A percentile compares a stretch with the other conserved stretches of the same genome.
Evolutionary conservation across 345 rosid genomes (phyloP).

Genomic region (Citrus inodora): DNA sequence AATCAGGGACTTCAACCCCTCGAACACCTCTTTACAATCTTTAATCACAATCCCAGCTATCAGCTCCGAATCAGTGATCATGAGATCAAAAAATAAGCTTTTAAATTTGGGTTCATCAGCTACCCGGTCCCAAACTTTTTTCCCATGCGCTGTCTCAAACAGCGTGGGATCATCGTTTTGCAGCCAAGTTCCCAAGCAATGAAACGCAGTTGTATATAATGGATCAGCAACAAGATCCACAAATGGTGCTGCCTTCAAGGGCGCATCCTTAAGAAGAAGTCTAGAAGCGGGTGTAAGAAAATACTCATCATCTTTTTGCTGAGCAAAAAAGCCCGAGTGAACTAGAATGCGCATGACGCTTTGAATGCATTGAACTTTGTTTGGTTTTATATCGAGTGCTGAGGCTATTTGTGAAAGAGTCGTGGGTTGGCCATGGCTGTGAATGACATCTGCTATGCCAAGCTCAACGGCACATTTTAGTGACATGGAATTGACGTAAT

Average conservation of each 20-base stretch:
- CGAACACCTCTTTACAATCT: conserved; percentile 7
- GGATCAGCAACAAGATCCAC: background rate
- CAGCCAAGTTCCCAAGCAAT: too few relatives aligned
- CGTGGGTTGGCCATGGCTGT: conserved; percentile 9
- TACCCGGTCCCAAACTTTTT: too few relatives aligned
- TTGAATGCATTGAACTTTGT: background rate
- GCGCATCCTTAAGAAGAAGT: conserved; percentile 1
- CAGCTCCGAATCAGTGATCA: conserved; percentile 7
- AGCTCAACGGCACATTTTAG: conserved; percentile 7
- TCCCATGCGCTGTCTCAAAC: too few relatives aligned
- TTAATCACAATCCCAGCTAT: background rate
- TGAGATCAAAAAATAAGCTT: conserved; percentile 12
- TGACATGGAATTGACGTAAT: background rate
- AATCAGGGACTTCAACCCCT: background rate
- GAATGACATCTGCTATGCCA: conserved; percentile 5
- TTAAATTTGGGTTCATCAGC: too few relatives aligned
- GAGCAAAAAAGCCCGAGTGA: conserved; percentile 9
- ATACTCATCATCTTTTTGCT: background rate
- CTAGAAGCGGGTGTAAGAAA: background rate
- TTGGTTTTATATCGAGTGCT: background rate
- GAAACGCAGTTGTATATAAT: too few relatives aligned
- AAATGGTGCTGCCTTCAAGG: conserved; percentile 2
- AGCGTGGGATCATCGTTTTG: too few relatives aligned
- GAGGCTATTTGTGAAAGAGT: background rate
- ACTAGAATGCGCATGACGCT: conserved; percentile 11